Conservation (phyloP, 2,329 filamentous ascomycete genomes). For the Pyrenochaeta sp. region DNA sequence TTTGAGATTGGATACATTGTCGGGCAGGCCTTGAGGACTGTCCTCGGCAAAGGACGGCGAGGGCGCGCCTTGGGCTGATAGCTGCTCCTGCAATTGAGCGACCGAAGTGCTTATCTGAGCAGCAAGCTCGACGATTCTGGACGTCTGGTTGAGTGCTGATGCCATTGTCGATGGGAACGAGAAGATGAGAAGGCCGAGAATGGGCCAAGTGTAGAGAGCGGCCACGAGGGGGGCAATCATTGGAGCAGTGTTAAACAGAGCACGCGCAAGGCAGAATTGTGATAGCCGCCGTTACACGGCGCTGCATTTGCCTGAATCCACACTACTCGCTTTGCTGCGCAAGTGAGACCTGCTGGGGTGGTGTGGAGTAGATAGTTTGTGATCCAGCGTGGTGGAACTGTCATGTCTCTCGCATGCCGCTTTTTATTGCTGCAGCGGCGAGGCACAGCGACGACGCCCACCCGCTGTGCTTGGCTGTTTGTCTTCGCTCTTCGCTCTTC, state of each 20-base stretch:
- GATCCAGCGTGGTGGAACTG: not conserved
- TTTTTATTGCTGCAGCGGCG: too few relatives aligned
- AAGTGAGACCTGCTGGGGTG: not conserved
- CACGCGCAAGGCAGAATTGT: not conserved
- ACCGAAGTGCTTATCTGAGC: conserved; percentile 20
- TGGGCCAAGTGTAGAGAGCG: conserved; percentile 9
- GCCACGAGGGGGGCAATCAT: conserved; percentile 8
- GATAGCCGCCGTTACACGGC: not conserved
- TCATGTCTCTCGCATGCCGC: too few relatives aligned
- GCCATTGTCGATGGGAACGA: conserved; percentile 6
- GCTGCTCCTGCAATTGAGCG: conserved; percentile 14
- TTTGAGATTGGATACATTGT: conserved; percentile 9
- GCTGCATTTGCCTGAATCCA: not conserved
- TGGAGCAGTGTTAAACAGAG: not conserved
- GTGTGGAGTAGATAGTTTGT: conserved; percentile 2
- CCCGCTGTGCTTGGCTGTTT: too few relatives aligned
- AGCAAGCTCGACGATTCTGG: conserved; percentile 21
- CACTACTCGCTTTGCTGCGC: not conserved
- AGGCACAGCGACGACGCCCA: too few relatives aligned
- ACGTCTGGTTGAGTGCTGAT: conserved; percentile 8
- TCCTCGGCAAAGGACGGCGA: conserved; percentile 21
- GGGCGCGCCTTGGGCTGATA: conserved; percentile 17
- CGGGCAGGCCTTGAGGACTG: conserved; percentile 3
- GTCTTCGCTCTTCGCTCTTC: too few relatives aligned
- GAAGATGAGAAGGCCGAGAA: conserved; percentile 9